phyloP scores from a whole-genome alignment of 179 eudicot genomes.

The Vitellaria paradoxa region DNA sequence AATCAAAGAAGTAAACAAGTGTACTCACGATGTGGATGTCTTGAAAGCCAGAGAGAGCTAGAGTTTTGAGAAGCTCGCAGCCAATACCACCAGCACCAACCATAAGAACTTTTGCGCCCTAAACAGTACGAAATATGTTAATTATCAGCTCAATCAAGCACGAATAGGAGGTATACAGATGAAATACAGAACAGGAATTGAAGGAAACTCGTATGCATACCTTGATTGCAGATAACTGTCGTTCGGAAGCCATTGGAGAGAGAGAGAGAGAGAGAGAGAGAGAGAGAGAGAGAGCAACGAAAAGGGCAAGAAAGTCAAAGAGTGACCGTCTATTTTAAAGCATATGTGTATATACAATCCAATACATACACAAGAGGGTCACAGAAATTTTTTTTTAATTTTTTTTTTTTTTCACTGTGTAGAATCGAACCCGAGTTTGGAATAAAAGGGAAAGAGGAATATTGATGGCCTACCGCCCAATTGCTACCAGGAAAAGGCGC shows the following conservation, averaged over 20 bases:
- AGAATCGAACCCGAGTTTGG: slow-evolving; percentile 7
- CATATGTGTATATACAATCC: not conserved
- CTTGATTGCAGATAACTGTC: slow-evolving; percentile 60
- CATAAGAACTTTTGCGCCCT: slow-evolving; percentile 90
- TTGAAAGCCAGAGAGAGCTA: slow-evolving; percentile 87
- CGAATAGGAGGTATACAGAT: not conserved
- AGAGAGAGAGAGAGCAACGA: not conserved
- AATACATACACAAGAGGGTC: not conserved
- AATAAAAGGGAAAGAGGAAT: not conserved
- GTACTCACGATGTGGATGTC: slow-evolving; percentile 82
- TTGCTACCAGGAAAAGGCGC: slow-evolving; percentile 28
- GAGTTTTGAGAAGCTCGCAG: slow-evolving; percentile 94
- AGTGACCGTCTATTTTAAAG: not conserved
- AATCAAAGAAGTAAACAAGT: not conserved
- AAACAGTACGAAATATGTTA: slow-evolving; percentile 4
- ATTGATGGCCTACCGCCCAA: slow-evolving; percentile 11
- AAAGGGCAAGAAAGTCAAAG: not conserved
- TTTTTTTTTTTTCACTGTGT: not conserved
- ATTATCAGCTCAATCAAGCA: not conserved
- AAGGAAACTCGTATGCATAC: slow-evolving; percentile 20
- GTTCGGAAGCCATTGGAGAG: slow-evolving; percentile 55
- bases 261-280: not conserved
- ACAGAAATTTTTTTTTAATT: not conserved
- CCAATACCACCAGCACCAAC: slow-evolving; percentile 99
- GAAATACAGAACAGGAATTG: not conserved